Percentiles rank a stretch among this genome's conserved stretches.
Evolutionary conservation across 768 basidiomycete genomes (phyloP).

Genomic region (Pulveroboletus sp.): DNA sequence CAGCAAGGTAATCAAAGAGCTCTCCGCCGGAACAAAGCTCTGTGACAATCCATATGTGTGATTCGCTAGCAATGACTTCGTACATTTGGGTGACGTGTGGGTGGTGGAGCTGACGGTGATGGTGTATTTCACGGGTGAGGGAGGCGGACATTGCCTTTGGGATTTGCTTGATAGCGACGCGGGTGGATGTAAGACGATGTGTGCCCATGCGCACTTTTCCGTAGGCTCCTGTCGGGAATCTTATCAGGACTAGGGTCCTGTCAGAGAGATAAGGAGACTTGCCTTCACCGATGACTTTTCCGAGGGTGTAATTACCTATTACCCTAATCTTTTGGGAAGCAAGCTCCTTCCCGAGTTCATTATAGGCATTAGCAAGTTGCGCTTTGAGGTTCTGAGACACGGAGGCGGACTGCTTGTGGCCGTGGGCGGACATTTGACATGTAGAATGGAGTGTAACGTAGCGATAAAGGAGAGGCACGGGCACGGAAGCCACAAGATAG

Average conservation of each 20-base stretch:
- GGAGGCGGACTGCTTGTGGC: conserved; percentile 61
- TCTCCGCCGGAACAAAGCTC: conserved; percentile 97
- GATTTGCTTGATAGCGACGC: conserved; percentile 97
- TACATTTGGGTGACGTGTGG: conserved; percentile 94
- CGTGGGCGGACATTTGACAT: conserved; percentile 46
- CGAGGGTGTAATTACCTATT: conserved; percentile 92
- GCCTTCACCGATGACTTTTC: conserved; percentile 96
- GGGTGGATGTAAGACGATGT: conserved; percentile 86
- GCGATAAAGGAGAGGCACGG: conserved; percentile 35
- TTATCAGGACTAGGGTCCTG: conserved; percentile 20
- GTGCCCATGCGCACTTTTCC: conserved; percentile 95
- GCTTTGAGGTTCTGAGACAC: conserved; percentile 77
- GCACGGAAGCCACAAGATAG: conserved; percentile 30
- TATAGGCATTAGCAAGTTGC: conserved; percentile 92
- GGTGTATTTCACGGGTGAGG: conserved; percentile 96
- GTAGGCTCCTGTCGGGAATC: conserved; percentile 69
- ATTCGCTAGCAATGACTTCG: conserved; percentile 97
- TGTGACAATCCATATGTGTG: conserved; percentile 93
- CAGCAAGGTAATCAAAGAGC: conserved; percentile 96
- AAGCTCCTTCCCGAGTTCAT: conserved; percentile 94
- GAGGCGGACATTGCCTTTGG: conserved; percentile 90
- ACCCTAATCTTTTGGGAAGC: conserved; percentile 88
- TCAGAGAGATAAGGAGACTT: conserved; percentile 23
- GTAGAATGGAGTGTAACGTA: conserved; percentile 29
- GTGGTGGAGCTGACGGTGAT: conserved; percentile 95